phyloP scores from a whole-genome alignment of 176 grass and related monocot species.

The Oryza officinalis region DNA sequence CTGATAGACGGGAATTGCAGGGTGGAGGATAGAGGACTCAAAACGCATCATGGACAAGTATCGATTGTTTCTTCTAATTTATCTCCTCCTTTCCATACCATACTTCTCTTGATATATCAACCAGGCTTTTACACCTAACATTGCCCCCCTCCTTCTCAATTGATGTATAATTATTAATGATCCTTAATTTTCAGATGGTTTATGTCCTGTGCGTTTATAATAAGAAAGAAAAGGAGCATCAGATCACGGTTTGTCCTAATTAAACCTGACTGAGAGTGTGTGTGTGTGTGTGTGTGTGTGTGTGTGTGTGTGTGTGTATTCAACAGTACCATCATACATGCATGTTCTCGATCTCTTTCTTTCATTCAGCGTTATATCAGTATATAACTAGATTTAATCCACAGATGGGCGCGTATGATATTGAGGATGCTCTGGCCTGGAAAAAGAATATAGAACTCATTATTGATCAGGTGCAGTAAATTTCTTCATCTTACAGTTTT shows the following conservation, averaged over 20 bases:
- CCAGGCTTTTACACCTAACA: no score
- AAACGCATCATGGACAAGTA: slow-evolving; percentile 86
- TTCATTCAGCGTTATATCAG: neutral
- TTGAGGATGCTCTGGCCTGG: slow-evolving; percentile 85
- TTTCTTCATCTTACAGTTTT: neutral
- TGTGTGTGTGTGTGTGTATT: no score
- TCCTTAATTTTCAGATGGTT: slow-evolving; percentile 62
- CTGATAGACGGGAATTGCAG: slow-evolving; percentile 92
- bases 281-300: no score
- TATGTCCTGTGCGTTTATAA: slow-evolving; percentile 94
- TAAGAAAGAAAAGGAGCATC: slow-evolving; percentile 87
- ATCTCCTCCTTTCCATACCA: no score
- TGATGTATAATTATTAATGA: no score
- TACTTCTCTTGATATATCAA: no score
- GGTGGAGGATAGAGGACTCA: slow-evolving; percentile 89
- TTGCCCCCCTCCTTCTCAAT: no score
- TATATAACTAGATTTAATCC: slow-evolving; percentile 3
- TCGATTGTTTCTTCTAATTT: no score
- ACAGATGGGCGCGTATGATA: slow-evolving; percentile 87
- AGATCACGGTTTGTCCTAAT: slow-evolving; percentile 68
- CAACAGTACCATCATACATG: neutral
- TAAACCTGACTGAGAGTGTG: neutral
- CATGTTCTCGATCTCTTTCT: neutral
- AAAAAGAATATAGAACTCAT: slow-evolving; percentile 87
- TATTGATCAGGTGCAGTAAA: slow-evolving; percentile 82